Conservation (phyloP, 306 rosid species). For the Glycyrrhiza uralensis region DNA sequence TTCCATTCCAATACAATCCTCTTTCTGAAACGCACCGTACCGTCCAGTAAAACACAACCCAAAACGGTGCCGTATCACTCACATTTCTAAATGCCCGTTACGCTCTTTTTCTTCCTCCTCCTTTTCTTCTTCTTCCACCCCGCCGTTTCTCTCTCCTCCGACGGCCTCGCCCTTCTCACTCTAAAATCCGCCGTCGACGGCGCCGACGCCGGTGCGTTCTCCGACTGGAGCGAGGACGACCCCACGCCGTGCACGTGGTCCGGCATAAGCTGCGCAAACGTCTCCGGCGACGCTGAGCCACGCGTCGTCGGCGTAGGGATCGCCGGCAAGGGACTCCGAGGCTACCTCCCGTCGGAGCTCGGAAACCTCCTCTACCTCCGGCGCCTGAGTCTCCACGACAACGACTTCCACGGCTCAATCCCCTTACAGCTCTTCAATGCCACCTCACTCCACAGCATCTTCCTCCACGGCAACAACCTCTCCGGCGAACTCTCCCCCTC, state of each 20-base stretch:
- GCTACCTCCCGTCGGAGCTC: constrained; percentile 92
- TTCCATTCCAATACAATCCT: neutral
- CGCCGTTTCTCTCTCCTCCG: constrained; percentile 58
- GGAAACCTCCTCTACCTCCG: constrained; percentile 74
- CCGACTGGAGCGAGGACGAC: constrained; percentile 80
- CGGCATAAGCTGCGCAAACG: constrained; percentile 76
- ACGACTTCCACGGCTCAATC: constrained; percentile 66
- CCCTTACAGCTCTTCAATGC: constrained; percentile 91
- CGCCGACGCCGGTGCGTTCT: constrained; percentile 38
- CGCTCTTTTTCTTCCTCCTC: neutral
- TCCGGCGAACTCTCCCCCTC: constrained; percentile 72
- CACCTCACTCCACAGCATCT: constrained; percentile 72
- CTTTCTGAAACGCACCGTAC: neutral
- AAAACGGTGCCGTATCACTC: constrained; percentile 18
- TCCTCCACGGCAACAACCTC: constrained; percentile 84
- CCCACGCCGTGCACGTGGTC: constrained; percentile 73
- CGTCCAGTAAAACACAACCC: neutral
- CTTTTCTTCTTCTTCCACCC: neutral
- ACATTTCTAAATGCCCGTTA: constrained; percentile 27
- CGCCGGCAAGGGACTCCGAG: constrained; percentile 72
- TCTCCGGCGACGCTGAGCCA: constrained; percentile 55
- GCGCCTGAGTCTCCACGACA: constrained; percentile 77
- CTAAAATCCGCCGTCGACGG: constrained; percentile 84
- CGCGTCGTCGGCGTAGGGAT: constrained; percentile 79
- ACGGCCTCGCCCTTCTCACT: constrained; percentile 89